Evolutionary conservation across 306 rosid genomes (phyloP).

Genomic region (Castanopsis chinensis): DNA sequence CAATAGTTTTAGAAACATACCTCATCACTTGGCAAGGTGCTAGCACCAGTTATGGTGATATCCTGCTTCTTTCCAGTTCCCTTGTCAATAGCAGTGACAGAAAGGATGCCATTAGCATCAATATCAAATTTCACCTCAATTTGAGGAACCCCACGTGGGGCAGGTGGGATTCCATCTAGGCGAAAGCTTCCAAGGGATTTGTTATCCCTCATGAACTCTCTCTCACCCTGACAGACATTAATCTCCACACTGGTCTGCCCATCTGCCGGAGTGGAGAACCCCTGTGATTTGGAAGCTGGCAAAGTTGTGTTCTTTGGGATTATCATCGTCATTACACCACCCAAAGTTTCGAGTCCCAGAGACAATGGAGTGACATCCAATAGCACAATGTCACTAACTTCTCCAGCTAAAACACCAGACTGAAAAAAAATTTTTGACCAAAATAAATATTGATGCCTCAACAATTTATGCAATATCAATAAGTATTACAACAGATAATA

Average conservation of each 20-base stretch:
- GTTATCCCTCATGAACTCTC: conserved; percentile 94
- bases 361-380: conserved; percentile 85
- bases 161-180: conserved; percentile 92
- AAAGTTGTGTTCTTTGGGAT: conserved; percentile 94
- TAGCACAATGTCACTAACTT: conserved; percentile 85
- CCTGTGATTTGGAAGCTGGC: conserved; percentile 95
- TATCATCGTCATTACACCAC: conserved; percentile 96
- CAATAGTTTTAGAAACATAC: conserved; percentile 27
- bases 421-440: no score
- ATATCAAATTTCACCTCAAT: conserved; percentile 96
- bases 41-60: conserved; percentile 95
- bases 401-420: conserved; percentile 45
- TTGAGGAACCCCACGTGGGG: conserved; percentile 96
- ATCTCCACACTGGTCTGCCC: conserved; percentile 95
- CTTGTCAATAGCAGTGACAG: conserved; percentile 84
- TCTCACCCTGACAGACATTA: conserved; percentile 89
- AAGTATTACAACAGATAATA: no score
- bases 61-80: conserved; percentile 96
- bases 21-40: conserved; percentile 93
- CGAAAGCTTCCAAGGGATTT: conserved; percentile 98
- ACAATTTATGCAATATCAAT: no score
- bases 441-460: no score
- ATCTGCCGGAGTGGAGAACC: conserved; percentile 92
- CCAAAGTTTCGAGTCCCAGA: conserved; percentile 81
- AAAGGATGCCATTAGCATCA: conserved; percentile 91